Evolutionary conservation across 805 yeast genomes (phyloP).

Genomic region (Suhomyces tanzawaensis): DNA sequence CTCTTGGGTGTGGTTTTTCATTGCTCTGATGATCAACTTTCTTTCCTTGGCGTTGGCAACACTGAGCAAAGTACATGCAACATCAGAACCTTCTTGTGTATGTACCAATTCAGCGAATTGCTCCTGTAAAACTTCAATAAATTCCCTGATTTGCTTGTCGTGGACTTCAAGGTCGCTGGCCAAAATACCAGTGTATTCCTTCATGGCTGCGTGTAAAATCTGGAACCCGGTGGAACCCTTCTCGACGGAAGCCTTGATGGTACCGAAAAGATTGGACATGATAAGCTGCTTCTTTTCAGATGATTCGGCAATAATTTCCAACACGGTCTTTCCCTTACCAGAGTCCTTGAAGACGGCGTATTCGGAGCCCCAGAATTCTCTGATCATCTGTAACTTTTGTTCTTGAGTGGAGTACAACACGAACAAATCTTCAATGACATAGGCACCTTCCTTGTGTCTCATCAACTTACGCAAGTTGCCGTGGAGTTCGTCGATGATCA

Average conservation of each 20-base stretch:
- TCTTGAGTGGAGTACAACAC: conserved; percentile 80
- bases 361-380: conserved; percentile 96
- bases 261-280: conserved; percentile 71
- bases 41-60: conserved; percentile 90
- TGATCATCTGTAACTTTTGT: conserved; percentile 85
- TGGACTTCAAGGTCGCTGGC: conserved; percentile 44
- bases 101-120: conserved; percentile 94
- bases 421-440: conserved; percentile 90
- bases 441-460: conserved; percentile 98
- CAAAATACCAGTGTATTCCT: conserved; percentile 74
- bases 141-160: conserved; percentile 67
- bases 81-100: conserved; percentile 91
- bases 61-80: conserved; percentile 78
- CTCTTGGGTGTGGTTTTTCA: conserved; percentile 73
- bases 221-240: conserved; percentile 97
- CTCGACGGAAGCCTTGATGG: conserved; percentile 86
- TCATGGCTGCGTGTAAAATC: conserved; percentile 94
- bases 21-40: conserved; percentile 66
- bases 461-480: conserved; percentile 88
- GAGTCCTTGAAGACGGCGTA: conserved; percentile 85
- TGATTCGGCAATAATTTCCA: conserved; percentile 62
- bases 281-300: conserved; percentile 78
- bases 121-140: conserved; percentile 78
- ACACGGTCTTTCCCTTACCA: conserved; percentile 59
- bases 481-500: conserved; percentile 79